These are phyloP conservation scores for Pharnaceum exiguum DNA, from an alignment of 148 eudicot species.

Conservation along the genomic window DNA sequence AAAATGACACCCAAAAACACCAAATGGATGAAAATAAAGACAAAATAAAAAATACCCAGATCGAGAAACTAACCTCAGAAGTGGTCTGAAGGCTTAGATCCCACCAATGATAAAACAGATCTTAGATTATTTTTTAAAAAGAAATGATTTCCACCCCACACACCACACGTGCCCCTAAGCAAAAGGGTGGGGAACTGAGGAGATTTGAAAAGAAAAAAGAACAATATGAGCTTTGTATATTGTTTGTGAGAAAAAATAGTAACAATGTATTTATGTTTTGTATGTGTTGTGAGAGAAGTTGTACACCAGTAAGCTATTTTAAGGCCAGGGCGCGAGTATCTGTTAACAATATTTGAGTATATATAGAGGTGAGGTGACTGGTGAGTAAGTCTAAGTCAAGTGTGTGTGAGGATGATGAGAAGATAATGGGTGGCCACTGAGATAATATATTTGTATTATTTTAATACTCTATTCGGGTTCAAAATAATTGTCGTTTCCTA, in stretches of 20 bases:
- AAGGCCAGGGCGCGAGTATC: too few relatives aligned
- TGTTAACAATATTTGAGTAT: too few relatives aligned
- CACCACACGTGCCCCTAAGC: not conserved
- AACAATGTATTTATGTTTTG: not conserved
- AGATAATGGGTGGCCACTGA: constrained; percentile 13
- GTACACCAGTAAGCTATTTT: not conserved
- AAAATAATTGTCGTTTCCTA: too few relatives aligned
- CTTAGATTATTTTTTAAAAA: constrained; percentile 10
- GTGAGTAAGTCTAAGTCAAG: too few relatives aligned
- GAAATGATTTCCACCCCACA: constrained; percentile 12
- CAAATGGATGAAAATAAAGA: not conserved
- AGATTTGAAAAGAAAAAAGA: not conserved
- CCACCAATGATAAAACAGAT: constrained; percentile 14
- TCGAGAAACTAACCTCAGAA: constrained; percentile 16
- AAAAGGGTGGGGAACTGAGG: not conserved
- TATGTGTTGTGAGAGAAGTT: constrained; percentile 1
- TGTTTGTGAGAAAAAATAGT: not conserved
- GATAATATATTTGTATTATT: too few relatives aligned
- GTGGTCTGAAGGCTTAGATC: not conserved
- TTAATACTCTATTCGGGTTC: too few relatives aligned
- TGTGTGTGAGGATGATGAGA: constrained; percentile 9
- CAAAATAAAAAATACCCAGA: not conserved
- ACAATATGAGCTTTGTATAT: constrained; percentile 3
- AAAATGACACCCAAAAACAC: not conserved
- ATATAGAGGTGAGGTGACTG: too few relatives aligned